Base-by-base conservation (phyloP, 805 yeast species). In the Candida orba region DNA sequence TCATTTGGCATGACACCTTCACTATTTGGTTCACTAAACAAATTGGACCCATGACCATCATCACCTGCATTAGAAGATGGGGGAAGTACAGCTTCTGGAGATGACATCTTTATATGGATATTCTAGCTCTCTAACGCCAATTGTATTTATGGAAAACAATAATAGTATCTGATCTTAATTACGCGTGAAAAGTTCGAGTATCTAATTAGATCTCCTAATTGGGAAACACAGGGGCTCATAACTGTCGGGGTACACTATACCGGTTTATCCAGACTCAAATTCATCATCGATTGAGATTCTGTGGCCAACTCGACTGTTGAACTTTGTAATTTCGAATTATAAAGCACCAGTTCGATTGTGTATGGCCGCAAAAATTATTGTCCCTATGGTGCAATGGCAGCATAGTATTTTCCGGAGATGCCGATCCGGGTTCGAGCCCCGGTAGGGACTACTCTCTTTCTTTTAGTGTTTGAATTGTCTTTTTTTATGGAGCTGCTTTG, bases 361-460 rank as follows among this genome's bases (percentile, higher is more conserved):
- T 3, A 6, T 27, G 29, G 29, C 29, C 5, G 29, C 14, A 8
- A 13, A 10, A 39, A 47, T 45, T 54, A 52, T 48, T 56, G 74
- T 73, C 73, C 73, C 66, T 63, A 66, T 69, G 67, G 74, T 69
- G 72, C 71, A 69, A 69, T 69, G 72, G 74, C 67, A 69, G 73
- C 72, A 69, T 69, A 62, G 71, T 66, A 65, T 66, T 65, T 67
- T 69, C 74, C 74, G 74, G 74, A 67, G 72, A 68, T 62, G 67
- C 71, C 61, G 74, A 69, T 69, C 73, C 72, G 73, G 71, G 74
- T 69, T 69, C 74, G 74, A 69, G 60, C 69, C 74, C 71, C 72
- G 73, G 73, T 67, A 63, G 69, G 73, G 73, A 73, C 73, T 27
- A 25, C 38, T 20, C 17, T 33, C 35, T 35, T 36, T 37, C 36